Evolutionary conservation across 441 rosid species (phyloP).

Genomic region (Rhodomyrtus psidioides): DNA sequence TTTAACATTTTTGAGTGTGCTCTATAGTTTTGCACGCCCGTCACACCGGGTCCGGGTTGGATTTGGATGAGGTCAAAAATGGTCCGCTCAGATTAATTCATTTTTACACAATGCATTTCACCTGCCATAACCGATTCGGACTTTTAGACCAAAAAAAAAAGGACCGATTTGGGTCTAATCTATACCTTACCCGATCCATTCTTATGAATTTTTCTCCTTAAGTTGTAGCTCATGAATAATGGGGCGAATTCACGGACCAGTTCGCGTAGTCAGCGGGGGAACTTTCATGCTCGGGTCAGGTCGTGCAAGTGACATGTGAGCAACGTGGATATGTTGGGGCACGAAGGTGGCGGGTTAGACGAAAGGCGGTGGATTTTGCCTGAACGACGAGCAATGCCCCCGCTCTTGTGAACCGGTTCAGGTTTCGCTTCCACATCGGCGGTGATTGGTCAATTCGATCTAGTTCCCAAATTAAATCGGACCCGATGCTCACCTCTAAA

Average conservation of each 20-base stretch:
- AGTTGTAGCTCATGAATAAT: no score
- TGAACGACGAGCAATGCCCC: not conserved
- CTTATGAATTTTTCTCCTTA: not conserved
- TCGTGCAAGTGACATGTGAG: not conserved
- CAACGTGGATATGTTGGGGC: not conserved
- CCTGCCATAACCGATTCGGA: no score
- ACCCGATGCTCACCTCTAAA: not conserved
- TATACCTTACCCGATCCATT: not conserved
- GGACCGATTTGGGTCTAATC: no score
- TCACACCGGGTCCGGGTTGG: no score
- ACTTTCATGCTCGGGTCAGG: not conserved
- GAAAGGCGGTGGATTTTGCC: no score
- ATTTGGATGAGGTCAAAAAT: not conserved
- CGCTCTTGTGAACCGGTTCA: not conserved
- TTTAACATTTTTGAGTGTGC: not conserved
- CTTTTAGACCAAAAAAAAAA: no score
- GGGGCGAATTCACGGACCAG: not conserved
- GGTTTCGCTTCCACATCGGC: not conserved
- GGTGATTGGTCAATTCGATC: not conserved
- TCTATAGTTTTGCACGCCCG: not conserved
- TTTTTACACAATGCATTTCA: no score
- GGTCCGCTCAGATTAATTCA: not conserved
- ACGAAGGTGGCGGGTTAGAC: no score
- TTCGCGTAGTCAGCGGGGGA: not conserved
- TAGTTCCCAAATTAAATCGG: not conserved